Base-by-base conservation (phyloP, 805 yeast species). In the Candida loeiensis region DNA sequence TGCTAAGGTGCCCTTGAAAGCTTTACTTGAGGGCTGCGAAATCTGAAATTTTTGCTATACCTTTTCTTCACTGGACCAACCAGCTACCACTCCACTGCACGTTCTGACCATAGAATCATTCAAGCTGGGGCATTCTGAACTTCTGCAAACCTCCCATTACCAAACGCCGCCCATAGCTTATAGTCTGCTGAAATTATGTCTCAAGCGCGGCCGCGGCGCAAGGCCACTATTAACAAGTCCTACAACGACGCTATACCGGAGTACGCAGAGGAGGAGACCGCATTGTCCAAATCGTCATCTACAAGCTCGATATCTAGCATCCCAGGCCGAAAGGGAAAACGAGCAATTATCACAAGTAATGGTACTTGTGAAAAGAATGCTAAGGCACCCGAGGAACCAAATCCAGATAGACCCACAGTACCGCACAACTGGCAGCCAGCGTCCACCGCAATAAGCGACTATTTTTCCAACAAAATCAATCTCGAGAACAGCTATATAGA, bases 381-480 rank as follows among this genome's bases (percentile, higher is more conserved):
- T 8, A 26, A n/a, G 14, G 13, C 8, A 6, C 24, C 24, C 29
- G 31, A 19, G 19, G 11, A 14, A 13, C 26, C 14, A 30, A 27
- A 27, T 15, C 21, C 33, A 16, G 18, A 30, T 13, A 30, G 21
- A 30, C 33, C 33, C 7, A 12, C 33, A 17, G 15, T 72, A 2
- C 77, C 77, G 2, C 53, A 58, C 46, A 77, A 76, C 53, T 76
- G 77, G 77, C 80, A 74, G 49, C 77, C 80, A 1, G 61, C 3
- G 12, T 16, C 64, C 2, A 57, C 64, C 3, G 35, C 46, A 3
- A 46, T 56, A 3, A 46, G 52, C 4, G 73, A 70, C 41, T 59
- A 54, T 26, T 77, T 77, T 50, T 73, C 76, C 32, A 58, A 60
- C 39, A 53, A 61, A 27, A 53, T 74, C 27, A 69, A 73, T 48